Base-by-base conservation (phyloP, 495 filamentous ascomycete species). In the Aspergillus campestris region DNA sequence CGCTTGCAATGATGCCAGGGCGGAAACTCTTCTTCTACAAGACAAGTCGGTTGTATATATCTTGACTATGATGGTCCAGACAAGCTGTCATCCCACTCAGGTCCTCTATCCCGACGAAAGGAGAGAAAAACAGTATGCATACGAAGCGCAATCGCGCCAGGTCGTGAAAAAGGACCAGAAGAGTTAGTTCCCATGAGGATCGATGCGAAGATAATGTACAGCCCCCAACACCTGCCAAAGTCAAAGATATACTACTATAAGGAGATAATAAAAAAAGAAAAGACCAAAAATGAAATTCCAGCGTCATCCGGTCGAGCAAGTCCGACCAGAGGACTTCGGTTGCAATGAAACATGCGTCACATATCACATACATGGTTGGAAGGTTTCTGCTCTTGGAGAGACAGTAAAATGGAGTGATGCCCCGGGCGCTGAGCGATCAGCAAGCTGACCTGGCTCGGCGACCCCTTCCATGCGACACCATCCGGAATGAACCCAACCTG, bases 321-420 rank as follows among this genome's bases (percentile, higher is more conserved):
- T 27, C 18, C 44, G 18, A 14, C 37, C 15, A 38, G 29, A 35
- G 8, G 35, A 34, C 41, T 40, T 34, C 40, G 48, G 55, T 52
- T 61, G 55, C 51, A 59, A 64, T 55, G 56, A 63, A 63, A 58
- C 60, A 51, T 65, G 52, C 56, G 55, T 64, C 59, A 58, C 58
- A 52, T 58, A 46, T 51, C 55, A 64, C 55, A 61, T 66, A 55
- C 56, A 24, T 2, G 18, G 18, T 24, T 24, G 18, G 18, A 24
- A 24, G 18, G 1, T 24, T 24, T 24, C 18, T 24, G 18, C 18
- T 24, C 18, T 24, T 24, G 18, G 18, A 24, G 18, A 24, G 18
- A 24, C 18, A 24, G 18, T 24, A 24, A 24, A 24, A 24, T 4
- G 18, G 51, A 52, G 38, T 14, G 8, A 44, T 35, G 14, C 18